phyloP scores from a whole-genome alignment of 768 basidiomycete species.

The Termitomyces sp. region DNA sequence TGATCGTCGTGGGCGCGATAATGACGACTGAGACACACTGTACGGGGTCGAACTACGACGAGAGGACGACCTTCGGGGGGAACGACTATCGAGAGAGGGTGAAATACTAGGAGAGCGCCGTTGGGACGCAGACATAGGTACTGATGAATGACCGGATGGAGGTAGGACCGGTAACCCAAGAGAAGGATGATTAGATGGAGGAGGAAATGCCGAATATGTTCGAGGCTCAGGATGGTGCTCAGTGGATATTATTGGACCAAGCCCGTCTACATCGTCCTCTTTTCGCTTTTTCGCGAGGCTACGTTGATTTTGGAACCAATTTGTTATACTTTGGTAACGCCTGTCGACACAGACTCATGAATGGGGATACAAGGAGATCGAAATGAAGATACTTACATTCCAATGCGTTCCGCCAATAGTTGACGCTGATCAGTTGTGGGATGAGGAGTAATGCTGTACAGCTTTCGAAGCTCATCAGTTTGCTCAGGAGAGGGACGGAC shows the following conservation, averaged over 20 bases:
- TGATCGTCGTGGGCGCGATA: constrained; percentile 59
- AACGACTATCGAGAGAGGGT: constrained; percentile 30
- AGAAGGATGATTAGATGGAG: constrained; percentile 41
- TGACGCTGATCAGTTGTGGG: constrained; percentile 65
- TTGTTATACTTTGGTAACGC: constrained; percentile 75
- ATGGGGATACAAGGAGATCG: constrained; percentile 22
- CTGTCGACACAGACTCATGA: constrained; percentile 31
- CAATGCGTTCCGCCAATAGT: constrained; percentile 59
- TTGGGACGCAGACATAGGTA: constrained; percentile 21
- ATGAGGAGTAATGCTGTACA: constrained; percentile 60
- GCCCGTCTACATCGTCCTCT: constrained; percentile 44
- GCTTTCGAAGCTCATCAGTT: constrained; percentile 60
- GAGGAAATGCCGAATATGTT: constrained; percentile 44
- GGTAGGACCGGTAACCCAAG: constrained; percentile 27
- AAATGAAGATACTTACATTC: constrained; percentile 54
- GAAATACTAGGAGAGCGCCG: constrained; percentile 33
- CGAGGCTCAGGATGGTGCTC: constrained; percentile 29
- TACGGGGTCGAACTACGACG: constrained; percentile 42
- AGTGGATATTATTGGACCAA: constrained; percentile 20
- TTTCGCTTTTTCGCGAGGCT: constrained; percentile 68
- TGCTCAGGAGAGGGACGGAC: constrained; percentile 60
- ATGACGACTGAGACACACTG: constrained; percentile 28
- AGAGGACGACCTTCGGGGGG: constrained; percentile 32
- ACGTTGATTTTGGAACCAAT: constrained; percentile 87
- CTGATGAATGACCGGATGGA: constrained; percentile 25